Evolutionary conservation across 805 yeast species (phyloP), one percentile per base, ranked within the genome.

Genomic region (Myxozyma mucilagina): DNA sequence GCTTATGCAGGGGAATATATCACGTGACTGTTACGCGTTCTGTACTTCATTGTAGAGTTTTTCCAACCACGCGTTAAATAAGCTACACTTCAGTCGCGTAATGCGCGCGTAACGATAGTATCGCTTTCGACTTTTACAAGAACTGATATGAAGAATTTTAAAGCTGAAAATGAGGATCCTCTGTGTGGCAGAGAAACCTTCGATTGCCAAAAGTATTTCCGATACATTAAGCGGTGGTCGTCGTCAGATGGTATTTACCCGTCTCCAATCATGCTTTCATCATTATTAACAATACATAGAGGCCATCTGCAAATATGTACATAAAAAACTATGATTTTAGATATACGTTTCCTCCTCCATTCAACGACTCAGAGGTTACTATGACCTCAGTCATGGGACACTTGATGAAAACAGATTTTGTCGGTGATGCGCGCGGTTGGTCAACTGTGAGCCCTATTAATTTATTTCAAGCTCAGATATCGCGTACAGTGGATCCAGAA

Each of bases 171-270:
- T 89, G 94, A 85, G 78, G 67, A 83, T 94, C 3, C 82, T 94
- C 51, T 93, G 97, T 75, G 97, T 94, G 59, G 99, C 99, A 1
- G 99, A 94, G 76, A 94, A 94, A 75, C 96, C 96, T 59, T 89
- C 97, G 1, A 94, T 94, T 52, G 96, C 97, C 2, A 90, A 87
- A 72, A 87, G 90, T 11, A 91, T 94, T 11, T 82, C 96, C 0
- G 72, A 75, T 42, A 86, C 87, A 1, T 80, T 94, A 1, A 85
- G 94, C 16, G 96, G 96, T 6, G 96, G 96, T 0, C 70, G 80
- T 4, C 75, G 78, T 14, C 69, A 72, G 4, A 70, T 80, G 10
- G 68, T 64, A 54, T 35, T 68, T 53, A 7, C 11, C 20, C 38
- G 34, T 24, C 24, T 24, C 29, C 29, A 18, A 38, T 51, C 20